phyloP scores from a whole-genome alignment of 2,329 filamentous ascomycete species.

The Paramyrothecium roridum region DNA sequence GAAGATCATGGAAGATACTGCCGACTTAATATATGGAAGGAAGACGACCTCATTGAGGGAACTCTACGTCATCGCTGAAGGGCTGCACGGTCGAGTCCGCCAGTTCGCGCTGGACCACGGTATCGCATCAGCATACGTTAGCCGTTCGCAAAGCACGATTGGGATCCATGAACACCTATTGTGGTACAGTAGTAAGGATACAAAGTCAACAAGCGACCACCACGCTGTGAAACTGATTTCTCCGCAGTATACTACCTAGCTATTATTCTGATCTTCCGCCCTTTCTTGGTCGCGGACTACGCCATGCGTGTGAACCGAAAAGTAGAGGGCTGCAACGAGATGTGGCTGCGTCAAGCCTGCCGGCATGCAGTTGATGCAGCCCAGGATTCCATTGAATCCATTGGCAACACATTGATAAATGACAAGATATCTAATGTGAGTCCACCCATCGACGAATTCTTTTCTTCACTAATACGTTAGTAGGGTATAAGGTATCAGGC shows the following conservation, averaged over 20 bases:
- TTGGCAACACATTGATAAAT: not conserved
- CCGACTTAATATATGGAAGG: not conserved
- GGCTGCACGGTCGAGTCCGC: not conserved
- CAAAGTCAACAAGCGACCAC: not conserved
- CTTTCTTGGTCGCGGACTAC: not conserved
- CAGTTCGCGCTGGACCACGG: not conserved
- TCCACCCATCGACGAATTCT: not conserved
- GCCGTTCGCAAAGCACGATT: too few species aligned
- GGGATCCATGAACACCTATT: not conserved
- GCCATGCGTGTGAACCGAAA: not conserved
- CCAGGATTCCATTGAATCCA: not conserved
- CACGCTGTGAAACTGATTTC: too few species aligned
- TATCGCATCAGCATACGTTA: not conserved
- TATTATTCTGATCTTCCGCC: not conserved
- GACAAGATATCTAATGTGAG: not conserved
- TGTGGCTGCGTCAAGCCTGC: constrained; percentile 1
- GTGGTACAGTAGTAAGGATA: not conserved
- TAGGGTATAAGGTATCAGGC: not conserved
- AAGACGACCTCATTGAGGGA: not conserved
- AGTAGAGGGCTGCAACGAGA: not conserved
- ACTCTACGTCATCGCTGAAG: not conserved
- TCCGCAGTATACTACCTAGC: not conserved
- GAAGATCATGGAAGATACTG: not conserved
- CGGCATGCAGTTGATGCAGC: constrained; percentile 1
- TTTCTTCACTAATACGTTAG: not conserved